Evolutionary conservation across 768 basidiomycete species (phyloP).

Genomic region (Macrolepiota albuminosa): DNA sequence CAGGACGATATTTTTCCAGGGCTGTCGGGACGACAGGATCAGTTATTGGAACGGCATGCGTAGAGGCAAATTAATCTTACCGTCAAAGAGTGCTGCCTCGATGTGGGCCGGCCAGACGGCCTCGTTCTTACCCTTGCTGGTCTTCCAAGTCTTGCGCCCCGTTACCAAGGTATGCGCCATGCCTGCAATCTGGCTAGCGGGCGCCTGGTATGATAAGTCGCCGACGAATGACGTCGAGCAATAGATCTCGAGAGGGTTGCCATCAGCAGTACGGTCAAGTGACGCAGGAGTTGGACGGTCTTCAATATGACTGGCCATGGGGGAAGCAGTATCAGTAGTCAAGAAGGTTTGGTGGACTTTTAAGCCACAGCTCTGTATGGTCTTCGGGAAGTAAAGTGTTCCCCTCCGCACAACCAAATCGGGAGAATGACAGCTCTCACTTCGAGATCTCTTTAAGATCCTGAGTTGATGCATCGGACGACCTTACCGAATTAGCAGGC

Average conservation of each 20-base stretch:
- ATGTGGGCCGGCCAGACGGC: conserved; percentile 61
- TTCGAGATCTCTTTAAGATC: conserved; percentile 9
- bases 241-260: conserved; percentile 13
- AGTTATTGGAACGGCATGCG: neutral
- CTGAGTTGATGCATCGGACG: conserved; percentile 7
- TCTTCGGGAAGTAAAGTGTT: conserved; percentile 10
- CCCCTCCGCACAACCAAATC: conserved; percentile 6
- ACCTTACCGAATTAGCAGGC: conserved; percentile 3
- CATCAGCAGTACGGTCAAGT: conserved; percentile 1
- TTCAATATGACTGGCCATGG: conserved; percentile 7
- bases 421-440: conserved; percentile 2
- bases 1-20: conserved; percentile 51
- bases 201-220: conserved; percentile 14
- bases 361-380: conserved; percentile 8
- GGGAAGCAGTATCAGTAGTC: neutral
- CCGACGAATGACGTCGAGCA: conserved; percentile 16
- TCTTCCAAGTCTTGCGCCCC: conserved; percentile 56
- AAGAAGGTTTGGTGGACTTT: conserved; percentile 1
- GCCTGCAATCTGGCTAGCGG: conserved; percentile 7
- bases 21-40: conserved; percentile 27
- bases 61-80: conserved; percentile 25
- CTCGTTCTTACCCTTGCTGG: conserved; percentile 44
- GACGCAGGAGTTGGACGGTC: conserved; percentile 1
- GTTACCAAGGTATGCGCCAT: conserved; percentile 29
- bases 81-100: conserved; percentile 59